Evolutionary conservation across 441 rosid species (phyloP).

Genomic region (Bruguiera hainesii): DNA sequence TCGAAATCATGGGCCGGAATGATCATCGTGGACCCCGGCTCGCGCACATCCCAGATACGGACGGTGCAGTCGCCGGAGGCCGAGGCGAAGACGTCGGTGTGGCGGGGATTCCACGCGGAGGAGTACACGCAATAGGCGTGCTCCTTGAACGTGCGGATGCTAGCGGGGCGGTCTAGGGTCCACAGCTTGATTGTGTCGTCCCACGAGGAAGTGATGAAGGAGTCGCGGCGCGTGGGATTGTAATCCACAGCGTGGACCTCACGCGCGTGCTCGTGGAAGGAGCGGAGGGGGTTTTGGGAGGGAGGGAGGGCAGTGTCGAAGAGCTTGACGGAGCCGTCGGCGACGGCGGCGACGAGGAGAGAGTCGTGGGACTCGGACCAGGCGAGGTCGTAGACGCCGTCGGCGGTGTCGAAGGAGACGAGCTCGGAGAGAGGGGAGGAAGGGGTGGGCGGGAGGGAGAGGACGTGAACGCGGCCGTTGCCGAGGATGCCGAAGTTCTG

Average conservation of each 20-base stretch:
- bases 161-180: conserved; percentile 83
- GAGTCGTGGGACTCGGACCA: conserved; percentile 97
- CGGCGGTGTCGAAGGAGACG: conserved; percentile 68
- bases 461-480: conserved; percentile 82
- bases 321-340: conserved; percentile 85
- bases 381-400: conserved; percentile 74
- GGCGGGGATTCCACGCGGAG: conserved; percentile 80
- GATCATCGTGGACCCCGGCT: conserved; percentile 84
- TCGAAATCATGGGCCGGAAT: conserved; percentile 83
- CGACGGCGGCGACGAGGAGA: conserved; percentile 66
- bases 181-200: conserved; percentile 90
- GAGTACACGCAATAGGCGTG: conserved; percentile 87
- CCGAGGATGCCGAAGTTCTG: conserved; percentile 95
- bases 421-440: conserved; percentile 46
- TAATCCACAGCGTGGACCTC: conserved; percentile 79
- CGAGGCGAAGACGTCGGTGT: conserved; percentile 81
- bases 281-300: conserved; percentile 64
- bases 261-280: conserved; percentile 86
- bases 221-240: conserved; percentile 92
- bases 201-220: conserved; percentile 80
- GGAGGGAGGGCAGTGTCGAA: conserved; percentile 76
- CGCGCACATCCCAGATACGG: conserved; percentile 86
- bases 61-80: conserved; percentile 88
- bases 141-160: conserved; percentile 81
- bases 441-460: conserved; percentile 61